These are phyloP conservation scores for Cordyceps cicadae DNA, from an alignment of 2,329 filamentous ascomycete species.

Conservation along the genomic window DNA sequence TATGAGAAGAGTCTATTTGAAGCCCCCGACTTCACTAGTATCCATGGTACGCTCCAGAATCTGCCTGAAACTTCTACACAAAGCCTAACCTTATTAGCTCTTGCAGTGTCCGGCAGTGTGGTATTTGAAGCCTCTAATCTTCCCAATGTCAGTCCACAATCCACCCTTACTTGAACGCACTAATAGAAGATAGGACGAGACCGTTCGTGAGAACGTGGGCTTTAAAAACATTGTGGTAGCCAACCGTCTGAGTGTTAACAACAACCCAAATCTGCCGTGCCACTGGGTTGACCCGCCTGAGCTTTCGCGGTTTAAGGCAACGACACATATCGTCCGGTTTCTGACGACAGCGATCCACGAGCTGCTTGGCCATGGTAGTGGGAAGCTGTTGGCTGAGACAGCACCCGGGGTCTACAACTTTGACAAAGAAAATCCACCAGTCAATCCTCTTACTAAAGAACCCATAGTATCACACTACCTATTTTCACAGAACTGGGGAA, in stretches of 20 bases:
- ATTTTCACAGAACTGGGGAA: neutral
- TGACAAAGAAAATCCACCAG: neutral
- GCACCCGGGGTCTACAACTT: neutral
- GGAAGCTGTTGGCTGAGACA: neutral
- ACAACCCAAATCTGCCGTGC: constrained; percentile 28
- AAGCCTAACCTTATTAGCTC: neutral
- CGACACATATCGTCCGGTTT: neutral
- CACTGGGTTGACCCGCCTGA: constrained; percentile 1
- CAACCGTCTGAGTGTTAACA: constrained; percentile 45
- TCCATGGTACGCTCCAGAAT: constrained; percentile 57
- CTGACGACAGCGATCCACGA: constrained; percentile 24
- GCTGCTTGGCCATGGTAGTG: neutral
- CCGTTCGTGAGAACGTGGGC: constrained; percentile 48
- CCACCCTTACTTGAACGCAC: neutral
- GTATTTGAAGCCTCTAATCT: neutral
- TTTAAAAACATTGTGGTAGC: constrained; percentile 58
- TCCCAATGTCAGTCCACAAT: neutral
- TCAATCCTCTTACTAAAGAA: neutral
- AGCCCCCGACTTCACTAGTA: constrained; percentile 62
- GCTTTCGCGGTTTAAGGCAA: neutral
- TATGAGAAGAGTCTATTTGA: constrained; percentile 67
- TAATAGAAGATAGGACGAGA: constrained; percentile 32
- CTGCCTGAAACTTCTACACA: too few species aligned
- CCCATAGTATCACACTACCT: neutral
- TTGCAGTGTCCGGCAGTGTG: neutral